phyloP scores from a whole-genome alignment of 768 basidiomycete species.

The Tubosaeta sp. region DNA sequence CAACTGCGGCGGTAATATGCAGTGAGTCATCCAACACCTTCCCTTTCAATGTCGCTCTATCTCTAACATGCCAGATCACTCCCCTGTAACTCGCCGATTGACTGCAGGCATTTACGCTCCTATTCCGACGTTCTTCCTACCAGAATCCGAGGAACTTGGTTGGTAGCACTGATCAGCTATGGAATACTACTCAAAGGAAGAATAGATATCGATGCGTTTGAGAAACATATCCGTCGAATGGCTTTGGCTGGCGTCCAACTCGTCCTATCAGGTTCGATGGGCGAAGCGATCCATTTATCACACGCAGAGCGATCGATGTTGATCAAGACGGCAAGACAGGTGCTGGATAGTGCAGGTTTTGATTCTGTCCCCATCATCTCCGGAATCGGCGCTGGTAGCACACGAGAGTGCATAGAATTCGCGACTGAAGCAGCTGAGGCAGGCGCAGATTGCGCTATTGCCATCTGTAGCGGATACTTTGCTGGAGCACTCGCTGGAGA shows the following conservation, averaged over 20 bases:
- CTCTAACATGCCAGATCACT: not conserved
- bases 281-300: conserved; percentile 75
- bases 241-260: conserved; percentile 68
- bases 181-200: conserved; percentile 4
- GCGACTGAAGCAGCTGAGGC: conserved; percentile 73
- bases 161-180: conserved; percentile 24
- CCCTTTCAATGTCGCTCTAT: not conserved
- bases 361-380: conserved; percentile 62
- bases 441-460: conserved; percentile 84
- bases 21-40: not conserved
- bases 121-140: conserved; percentile 80
- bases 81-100: conserved; percentile 43
- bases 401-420: conserved; percentile 75
- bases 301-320: conserved; percentile 62
- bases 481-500: conserved; percentile 65
- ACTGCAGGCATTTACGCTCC: conserved; percentile 80
- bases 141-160: conserved; percentile 80
- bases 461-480: conserved; percentile 85
- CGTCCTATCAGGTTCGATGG: conserved; percentile 77
- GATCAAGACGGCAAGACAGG: conserved; percentile 63
- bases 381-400: conserved; percentile 81
- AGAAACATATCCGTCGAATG: conserved; percentile 58
- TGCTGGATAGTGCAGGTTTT: conserved; percentile 65
- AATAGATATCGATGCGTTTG: conserved; percentile 61
- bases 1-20: too few species aligned